Conservation (phyloP, 192 early-diverging fungal genomes). For the Jimgerdemannia flammicorona region DNA sequence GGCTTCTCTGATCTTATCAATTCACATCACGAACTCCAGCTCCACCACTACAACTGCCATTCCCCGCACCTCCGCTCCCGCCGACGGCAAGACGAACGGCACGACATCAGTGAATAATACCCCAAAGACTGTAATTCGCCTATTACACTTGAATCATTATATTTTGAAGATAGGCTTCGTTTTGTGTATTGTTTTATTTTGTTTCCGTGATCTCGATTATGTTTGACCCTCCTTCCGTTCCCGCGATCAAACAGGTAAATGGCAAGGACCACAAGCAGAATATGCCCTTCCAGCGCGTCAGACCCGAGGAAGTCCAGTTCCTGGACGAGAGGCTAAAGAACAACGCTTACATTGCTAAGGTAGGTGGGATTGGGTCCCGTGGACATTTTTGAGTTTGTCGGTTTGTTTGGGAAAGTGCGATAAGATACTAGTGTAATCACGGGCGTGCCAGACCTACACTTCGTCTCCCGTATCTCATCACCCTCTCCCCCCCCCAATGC, state of each 20-base stretch:
- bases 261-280: conserved; percentile 16
- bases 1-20: background rate
- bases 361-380: background rate
- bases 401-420: too few relatives aligned
- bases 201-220: background rate
- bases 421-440: too few relatives aligned
- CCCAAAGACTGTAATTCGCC: too few relatives aligned
- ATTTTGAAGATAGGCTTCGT: background rate
- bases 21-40: background rate
- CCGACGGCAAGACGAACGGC: background rate
- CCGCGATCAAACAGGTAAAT: background rate
- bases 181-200: background rate
- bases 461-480: background rate
- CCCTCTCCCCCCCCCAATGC: conserved; percentile 19
- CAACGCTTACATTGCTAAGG: conserved; percentile 71
- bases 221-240: background rate
- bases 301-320: conserved; percentile 80
- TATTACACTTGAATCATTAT: background rate
- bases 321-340: conserved; percentile 77
- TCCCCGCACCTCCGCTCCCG: too few relatives aligned
- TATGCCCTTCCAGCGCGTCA: conserved; percentile 82
- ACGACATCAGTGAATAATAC: background rate
- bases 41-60: background rate
- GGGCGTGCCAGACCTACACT: background rate
- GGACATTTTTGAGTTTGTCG: too few relatives aligned